Conservation (phyloP, 1,139 yeast species). For the Candida dubliniensis region DNA sequence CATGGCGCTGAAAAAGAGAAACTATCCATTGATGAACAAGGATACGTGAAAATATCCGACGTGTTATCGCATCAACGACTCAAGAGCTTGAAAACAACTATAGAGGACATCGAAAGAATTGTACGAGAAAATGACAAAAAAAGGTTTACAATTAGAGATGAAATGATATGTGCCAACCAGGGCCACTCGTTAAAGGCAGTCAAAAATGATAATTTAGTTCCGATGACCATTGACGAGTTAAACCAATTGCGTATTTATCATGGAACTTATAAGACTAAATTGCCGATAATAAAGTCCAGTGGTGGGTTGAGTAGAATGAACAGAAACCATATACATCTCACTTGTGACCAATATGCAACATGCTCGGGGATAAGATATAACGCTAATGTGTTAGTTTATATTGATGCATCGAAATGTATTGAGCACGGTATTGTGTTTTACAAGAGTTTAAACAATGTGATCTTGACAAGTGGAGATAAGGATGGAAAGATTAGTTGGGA, state of each 20-base stretch:
- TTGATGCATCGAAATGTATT: slow-evolving; percentile 54
- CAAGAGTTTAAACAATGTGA: slow-evolving; percentile 71
- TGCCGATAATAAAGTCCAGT: slow-evolving; percentile 46
- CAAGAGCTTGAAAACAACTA: slow-evolving; percentile 53
- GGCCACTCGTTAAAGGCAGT: slow-evolving; percentile 75
- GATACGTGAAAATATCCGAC: slow-evolving; percentile 58
- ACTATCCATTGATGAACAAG: slow-evolving; percentile 61
- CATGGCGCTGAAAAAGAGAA: slow-evolving; percentile 82
- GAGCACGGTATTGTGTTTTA: slow-evolving; percentile 53
- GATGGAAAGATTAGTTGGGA: slow-evolving; percentile 51
- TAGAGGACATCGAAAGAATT: slow-evolving; percentile 57
- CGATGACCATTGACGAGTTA: slow-evolving; percentile 20
- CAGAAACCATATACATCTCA: slow-evolving; percentile 82
- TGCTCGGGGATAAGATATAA: slow-evolving; percentile 73
- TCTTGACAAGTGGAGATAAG: slow-evolving; percentile 61
- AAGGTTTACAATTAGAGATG: slow-evolving; percentile 51
- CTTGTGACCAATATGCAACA: slow-evolving; percentile 32
- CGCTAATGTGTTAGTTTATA: slow-evolving; percentile 60
- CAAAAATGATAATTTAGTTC: slow-evolving; percentile 37
- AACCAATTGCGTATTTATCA: slow-evolving; percentile 55
- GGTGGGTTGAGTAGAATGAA: slow-evolving; percentile 70
- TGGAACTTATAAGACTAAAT: slow-evolving; percentile 66
- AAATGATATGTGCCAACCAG: slow-evolving; percentile 77
- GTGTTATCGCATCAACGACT: slow-evolving; percentile 60
- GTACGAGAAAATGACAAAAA: slow-evolving; percentile 70